phyloP scores from a whole-genome alignment of 164 flowering plant genomes.

The Magnolia changhungtana region DNA sequence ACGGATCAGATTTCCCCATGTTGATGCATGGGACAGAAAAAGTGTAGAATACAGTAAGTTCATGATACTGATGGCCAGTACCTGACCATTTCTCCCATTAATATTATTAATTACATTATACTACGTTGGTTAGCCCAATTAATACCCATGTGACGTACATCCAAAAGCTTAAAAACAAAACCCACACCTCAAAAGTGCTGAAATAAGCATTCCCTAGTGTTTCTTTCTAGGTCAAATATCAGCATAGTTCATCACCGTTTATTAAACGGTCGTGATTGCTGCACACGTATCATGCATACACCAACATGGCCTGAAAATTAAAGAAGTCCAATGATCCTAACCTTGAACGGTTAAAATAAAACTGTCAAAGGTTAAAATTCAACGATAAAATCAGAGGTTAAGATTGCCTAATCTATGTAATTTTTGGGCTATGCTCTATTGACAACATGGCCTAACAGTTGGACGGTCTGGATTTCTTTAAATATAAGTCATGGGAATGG shows the following conservation, averaged over 20 bases:
- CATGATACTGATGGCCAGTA: neutral
- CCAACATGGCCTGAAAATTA: neutral
- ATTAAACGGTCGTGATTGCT: too few relatives aligned
- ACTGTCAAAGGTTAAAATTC: neutral
- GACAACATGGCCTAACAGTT: too few relatives aligned
- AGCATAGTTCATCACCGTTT: neutral
- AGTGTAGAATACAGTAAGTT: too few relatives aligned
- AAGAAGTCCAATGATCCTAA: neutral
- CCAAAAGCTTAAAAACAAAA: constrained; percentile 39
- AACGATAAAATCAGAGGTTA: too few relatives aligned
- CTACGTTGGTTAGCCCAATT: constrained; percentile 8
- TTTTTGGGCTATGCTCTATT: too few relatives aligned
- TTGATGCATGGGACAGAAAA: too few relatives aligned
- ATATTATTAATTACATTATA: neutral
- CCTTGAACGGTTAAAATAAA: neutral
- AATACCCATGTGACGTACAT: constrained; percentile 23
- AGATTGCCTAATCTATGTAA: too few relatives aligned
- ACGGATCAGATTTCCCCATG: too few relatives aligned
- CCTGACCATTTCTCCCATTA: neutral
- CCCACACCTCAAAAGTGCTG: constrained; percentile 36
- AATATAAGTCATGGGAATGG: too few relatives aligned
- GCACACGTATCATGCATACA: neutral
- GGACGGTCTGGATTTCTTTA: too few relatives aligned
- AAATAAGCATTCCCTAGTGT: constrained; percentile 17
- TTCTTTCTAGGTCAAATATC: constrained; percentile 4